These are phyloP conservation scores for Salinomyces thailandicus DNA, from an alignment of 2,329 filamentous ascomycete species.

Conservation along the genomic window DNA sequence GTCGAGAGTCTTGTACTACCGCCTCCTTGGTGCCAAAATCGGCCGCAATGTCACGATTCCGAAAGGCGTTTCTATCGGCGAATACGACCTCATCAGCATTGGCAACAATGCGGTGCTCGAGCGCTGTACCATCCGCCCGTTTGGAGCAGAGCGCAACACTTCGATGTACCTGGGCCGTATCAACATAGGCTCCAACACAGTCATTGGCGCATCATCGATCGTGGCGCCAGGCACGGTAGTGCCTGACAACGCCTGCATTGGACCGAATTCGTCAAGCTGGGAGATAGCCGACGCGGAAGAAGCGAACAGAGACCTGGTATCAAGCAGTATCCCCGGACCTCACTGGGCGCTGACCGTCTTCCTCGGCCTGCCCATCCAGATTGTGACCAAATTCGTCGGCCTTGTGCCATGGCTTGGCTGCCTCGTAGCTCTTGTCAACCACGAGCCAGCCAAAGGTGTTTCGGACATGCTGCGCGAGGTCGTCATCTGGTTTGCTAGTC, in stretches of 20 bases:
- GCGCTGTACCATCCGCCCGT: slow-evolving; percentile 41
- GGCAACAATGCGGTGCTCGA: slow-evolving; percentile 40
- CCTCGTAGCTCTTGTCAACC: slow-evolving; percentile 36
- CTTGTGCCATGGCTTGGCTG: slow-evolving; percentile 35
- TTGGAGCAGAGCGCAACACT: slow-evolving; percentile 47
- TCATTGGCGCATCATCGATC: slow-evolving; percentile 40
- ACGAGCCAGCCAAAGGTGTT: slow-evolving; percentile 23
- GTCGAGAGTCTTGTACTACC: slow-evolving; percentile 37
- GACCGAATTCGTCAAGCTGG: slow-evolving; percentile 49
- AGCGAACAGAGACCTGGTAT: slow-evolving; percentile 36
- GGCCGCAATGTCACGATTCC: slow-evolving; percentile 42
- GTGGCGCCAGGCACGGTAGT: slow-evolving; percentile 42
- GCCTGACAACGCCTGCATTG: slow-evolving; percentile 43
- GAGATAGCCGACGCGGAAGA: slow-evolving; percentile 40
- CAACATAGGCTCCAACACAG: slow-evolving; percentile 38
- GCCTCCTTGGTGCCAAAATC: slow-evolving; percentile 44
- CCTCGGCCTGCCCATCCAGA: slow-evolving; percentile 34
- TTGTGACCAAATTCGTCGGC: slow-evolving; percentile 34
- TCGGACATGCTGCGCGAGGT: slow-evolving; percentile 32
- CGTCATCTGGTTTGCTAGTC: slow-evolving; percentile 41
- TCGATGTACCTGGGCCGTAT: slow-evolving; percentile 48
- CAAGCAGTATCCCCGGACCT: slow-evolving; percentile 30
- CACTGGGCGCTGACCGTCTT: slow-evolving; percentile 38
- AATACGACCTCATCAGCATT: slow-evolving; percentile 48
- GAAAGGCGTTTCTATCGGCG: slow-evolving; percentile 37